These are phyloP conservation scores for Austropuccinia psidii DNA, from an alignment of 1,284 basidiomycete genomes.

Conservation along the genomic window DNA sequence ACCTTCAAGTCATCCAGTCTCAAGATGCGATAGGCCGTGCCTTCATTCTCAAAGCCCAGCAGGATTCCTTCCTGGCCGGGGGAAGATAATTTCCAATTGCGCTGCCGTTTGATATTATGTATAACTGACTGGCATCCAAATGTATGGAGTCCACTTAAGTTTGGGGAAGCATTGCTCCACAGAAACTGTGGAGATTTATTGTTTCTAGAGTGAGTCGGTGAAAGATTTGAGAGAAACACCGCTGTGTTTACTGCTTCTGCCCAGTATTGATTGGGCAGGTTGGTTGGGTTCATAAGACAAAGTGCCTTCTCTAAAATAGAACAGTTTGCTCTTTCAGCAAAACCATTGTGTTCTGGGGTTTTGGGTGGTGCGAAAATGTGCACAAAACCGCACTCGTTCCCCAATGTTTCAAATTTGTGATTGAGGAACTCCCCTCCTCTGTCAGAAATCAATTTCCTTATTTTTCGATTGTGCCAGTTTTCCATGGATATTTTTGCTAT, in stretches of 20 bases:
- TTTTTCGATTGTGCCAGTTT: too few species aligned
- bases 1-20: too few species aligned
- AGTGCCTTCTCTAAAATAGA: constrained; percentile 44
- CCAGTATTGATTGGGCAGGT: constrained; percentile 47
- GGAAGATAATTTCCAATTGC: too few species aligned
- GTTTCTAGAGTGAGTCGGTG: too few species aligned
- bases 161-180: too few species aligned
- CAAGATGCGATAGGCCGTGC: too few species aligned
- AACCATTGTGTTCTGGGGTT: constrained; percentile 47
- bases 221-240: constrained; percentile 48
- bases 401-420: constrained; percentile 42
- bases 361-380: constrained; percentile 48
- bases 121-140: neutral
- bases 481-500: too few species aligned
- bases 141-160: too few species aligned
- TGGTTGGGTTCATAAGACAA: constrained; percentile 42
- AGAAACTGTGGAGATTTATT: too few species aligned
- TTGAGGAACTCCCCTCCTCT: constrained; percentile 46
- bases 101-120: too few species aligned
- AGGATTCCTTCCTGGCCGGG: too few species aligned
- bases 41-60: too few species aligned
- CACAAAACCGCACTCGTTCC: constrained; percentile 44
- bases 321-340: constrained; percentile 44
- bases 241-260: constrained; percentile 45
- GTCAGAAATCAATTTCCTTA: constrained; percentile 40